Base-by-base conservation (phyloP, 306 rosid genomes). In the Vicia villosa region DNA sequence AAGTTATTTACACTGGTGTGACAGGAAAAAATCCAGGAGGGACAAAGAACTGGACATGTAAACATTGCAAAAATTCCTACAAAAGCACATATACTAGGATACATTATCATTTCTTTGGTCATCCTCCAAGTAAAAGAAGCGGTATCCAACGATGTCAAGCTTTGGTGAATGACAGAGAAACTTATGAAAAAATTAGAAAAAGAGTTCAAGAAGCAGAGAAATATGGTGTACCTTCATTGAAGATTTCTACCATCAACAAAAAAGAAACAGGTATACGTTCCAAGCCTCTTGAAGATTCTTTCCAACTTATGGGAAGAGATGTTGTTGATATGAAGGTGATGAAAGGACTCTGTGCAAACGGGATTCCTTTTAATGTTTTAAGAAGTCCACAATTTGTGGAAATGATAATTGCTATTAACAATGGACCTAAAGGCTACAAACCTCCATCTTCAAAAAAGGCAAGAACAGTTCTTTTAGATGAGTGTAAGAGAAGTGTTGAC, bases 161-260 rank as follows among this genome's bases (percentile, higher is more conserved):
- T 2, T n/a, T 58, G 8, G 0, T 58, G 3, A 58, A 15, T 1
- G 7, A 58, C 5, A 30, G 22, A 10, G 22, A 8, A 32, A 13
- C 13, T 1, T 58, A n/a, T n/a, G 7, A 58, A n/a, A 30, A 10
- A n/a, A 1, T 50, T 3, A 30, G 10, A 58, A 58, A 58, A 30
- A 59, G 65, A 34, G 65, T 32, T 32, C n/a, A 34, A 34, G 45
- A 34, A 8, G 43, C 11, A 59, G 65, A 59, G n/a, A 11, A 52
- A 2, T 8, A 8, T 21, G 59, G 32, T 17, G 6, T 52, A 1
- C 3, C n/a, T 52, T 7, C 14, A 52, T 52, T 52, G 2, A 52
- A 52, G 13, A 19, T 14, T 17, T 52, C 59, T 20, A 52, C 32
- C 2, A 17, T 21, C n/a, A 20, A 4, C 5, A 52, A 20, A 16